These are phyloP conservation scores for Pleurotus ostreatus DNA, from an alignment of 768 basidiomycete genomes.

Conservation along the genomic window DNA sequence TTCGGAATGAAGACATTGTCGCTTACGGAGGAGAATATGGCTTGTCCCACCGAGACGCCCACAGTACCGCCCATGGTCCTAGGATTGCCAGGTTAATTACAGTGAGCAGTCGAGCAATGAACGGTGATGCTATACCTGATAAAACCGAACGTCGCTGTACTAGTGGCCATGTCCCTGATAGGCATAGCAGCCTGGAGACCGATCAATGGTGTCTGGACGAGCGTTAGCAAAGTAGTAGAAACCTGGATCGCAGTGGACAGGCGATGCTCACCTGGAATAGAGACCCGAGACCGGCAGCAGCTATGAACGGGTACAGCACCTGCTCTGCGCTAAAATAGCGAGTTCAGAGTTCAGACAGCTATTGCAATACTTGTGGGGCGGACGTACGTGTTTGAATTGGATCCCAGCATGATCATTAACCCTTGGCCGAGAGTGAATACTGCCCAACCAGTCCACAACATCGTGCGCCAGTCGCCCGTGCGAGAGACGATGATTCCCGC, in stretches of 20 bases:
- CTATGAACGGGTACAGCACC: constrained; percentile 60
- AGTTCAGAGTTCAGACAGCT: background rate
- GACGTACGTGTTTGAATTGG: constrained; percentile 47
- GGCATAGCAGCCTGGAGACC: constrained; percentile 87
- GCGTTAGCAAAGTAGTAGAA: background rate
- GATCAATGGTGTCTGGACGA: constrained; percentile 54
- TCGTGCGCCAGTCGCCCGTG: constrained; percentile 52
- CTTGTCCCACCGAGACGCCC: constrained; percentile 70
- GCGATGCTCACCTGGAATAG: constrained; percentile 49
- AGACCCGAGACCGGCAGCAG: constrained; percentile 62
- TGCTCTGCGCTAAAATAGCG: constrained; percentile 47
- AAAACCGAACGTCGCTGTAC: constrained; percentile 67
- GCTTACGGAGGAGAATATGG: constrained; percentile 60
- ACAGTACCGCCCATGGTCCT: constrained; percentile 76
- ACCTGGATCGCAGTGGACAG: background rate
- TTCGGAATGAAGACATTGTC: background rate
- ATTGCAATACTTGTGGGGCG: background rate
- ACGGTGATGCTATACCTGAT: constrained; percentile 41
- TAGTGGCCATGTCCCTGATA: constrained; percentile 80
- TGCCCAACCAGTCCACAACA: constrained; percentile 61
- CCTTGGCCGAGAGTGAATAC: constrained; percentile 63
- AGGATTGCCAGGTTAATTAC: constrained; percentile 4
- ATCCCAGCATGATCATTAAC: constrained; percentile 66
- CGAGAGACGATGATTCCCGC: constrained; percentile 57
- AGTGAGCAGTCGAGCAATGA: constrained; percentile 5